Conservation (phyloP, 1,284 basidiomycete genomes). For the Trametes sp. region DNA sequence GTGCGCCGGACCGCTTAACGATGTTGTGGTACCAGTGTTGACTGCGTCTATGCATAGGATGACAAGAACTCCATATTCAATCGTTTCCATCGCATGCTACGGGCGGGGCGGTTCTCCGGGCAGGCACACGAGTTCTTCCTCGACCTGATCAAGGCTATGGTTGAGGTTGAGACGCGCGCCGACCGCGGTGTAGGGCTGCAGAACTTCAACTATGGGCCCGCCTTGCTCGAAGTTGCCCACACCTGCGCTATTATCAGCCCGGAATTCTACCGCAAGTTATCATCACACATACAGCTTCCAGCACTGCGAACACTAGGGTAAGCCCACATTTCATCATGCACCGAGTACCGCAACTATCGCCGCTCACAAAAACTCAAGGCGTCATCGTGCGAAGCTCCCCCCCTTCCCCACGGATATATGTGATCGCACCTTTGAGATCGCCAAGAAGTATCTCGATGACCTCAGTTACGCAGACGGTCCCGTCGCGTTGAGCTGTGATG, state of each 20-base stretch:
- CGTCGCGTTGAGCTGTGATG: conserved; percentile 42
- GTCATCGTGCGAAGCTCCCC: conserved; percentile 14
- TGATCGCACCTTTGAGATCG: conserved; percentile 33
- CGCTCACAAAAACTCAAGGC: no score
- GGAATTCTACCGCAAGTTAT: conserved; percentile 35
- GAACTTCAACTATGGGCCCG: conserved; percentile 46
- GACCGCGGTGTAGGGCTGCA: conserved; percentile 45
- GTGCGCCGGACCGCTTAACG: no score
- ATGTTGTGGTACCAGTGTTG: no score
- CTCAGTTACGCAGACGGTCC: conserved; percentile 39
- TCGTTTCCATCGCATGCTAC: conserved; percentile 13
- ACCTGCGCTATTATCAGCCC: conserved; percentile 41
- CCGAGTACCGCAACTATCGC: no score
- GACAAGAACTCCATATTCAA: conserved; percentile 28
- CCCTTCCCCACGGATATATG: conserved; percentile 30
- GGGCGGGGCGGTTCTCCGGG: conserved; percentile 14
- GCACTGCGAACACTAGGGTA: conserved; percentile 37
- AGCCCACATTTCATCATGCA: neutral
- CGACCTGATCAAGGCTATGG: conserved; percentile 43
- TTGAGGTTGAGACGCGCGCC: conserved; percentile 35
- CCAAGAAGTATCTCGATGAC: conserved; percentile 25
- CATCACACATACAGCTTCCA: conserved; percentile 36
- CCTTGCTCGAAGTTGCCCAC: conserved; percentile 41
- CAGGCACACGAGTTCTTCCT: conserved; percentile 24
- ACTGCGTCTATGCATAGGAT: neutral